Conservation (phyloP, 495 filamentous ascomycete genomes). For the Monascus purpureus region DNA sequence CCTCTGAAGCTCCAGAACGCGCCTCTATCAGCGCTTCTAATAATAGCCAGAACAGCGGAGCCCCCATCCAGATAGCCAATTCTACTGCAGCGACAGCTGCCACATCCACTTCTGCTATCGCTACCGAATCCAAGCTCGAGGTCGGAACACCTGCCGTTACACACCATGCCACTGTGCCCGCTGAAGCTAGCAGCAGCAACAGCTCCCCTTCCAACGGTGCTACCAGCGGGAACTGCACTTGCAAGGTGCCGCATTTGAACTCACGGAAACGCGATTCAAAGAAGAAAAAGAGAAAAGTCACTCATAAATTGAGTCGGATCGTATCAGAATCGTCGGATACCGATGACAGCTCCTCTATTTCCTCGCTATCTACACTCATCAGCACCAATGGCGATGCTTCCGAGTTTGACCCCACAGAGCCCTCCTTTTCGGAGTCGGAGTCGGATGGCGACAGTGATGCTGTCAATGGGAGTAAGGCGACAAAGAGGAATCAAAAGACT, state of each 20-base stretch:
- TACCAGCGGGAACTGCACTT: slow-evolving; percentile 25
- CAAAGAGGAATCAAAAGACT: slow-evolving; percentile 22
- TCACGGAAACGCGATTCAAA: slow-evolving; percentile 12
- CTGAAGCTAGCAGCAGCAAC: slow-evolving; percentile 13
- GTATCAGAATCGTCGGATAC: slow-evolving; percentile 6
- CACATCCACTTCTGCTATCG: slow-evolving; percentile 3
- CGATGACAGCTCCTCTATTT: slow-evolving; percentile 14
- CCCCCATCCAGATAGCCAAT: not conserved
- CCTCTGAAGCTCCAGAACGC: slow-evolving; percentile 12
- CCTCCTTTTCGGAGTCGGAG: slow-evolving; percentile 21
- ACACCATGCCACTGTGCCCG: slow-evolving; percentile 15
- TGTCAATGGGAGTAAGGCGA: not conserved
- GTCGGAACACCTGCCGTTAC: slow-evolving; percentile 10
- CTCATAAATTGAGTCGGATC: slow-evolving; percentile 10
- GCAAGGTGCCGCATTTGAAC: slow-evolving; percentile 13
- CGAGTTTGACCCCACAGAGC: slow-evolving; percentile 13
- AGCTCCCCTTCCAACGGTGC: slow-evolving; percentile 11
- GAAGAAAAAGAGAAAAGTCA: slow-evolving; percentile 18
- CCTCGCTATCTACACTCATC: too few species aligned
- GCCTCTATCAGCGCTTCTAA: slow-evolving; percentile 3
- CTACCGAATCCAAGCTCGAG: slow-evolving; percentile 15
- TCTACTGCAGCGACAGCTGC: slow-evolving; percentile 5
- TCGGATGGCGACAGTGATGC: slow-evolving; percentile 3
- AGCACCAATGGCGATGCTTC: slow-evolving; percentile 11
- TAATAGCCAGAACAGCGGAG: not conserved